These are phyloP conservation scores for Fusarium foetens DNA, from an alignment of 2,329 filamentous ascomycete genomes.

Conservation along the genomic window DNA sequence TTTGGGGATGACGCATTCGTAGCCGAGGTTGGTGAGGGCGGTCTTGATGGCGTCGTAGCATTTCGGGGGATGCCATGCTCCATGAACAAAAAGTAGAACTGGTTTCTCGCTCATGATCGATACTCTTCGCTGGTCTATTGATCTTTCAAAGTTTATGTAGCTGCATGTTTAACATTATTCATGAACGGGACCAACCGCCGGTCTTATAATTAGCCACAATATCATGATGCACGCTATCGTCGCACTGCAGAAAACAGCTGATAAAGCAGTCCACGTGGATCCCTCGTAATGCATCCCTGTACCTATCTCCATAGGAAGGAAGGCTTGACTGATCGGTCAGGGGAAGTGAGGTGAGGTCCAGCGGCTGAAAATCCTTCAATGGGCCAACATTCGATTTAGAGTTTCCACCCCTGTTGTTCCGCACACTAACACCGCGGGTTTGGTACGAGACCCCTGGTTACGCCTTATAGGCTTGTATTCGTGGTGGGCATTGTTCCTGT, in stretches of 20 bases:
- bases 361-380: neutral
- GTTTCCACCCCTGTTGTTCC: neutral
- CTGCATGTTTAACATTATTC: neutral
- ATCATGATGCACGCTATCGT: neutral
- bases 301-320: accelerated
- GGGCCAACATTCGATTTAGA: neutral
- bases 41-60: conserved; percentile 12
- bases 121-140: too few species aligned
- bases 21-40: neutral
- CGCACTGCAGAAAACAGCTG: neutral
- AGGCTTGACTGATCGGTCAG: neutral
- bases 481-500: neutral
- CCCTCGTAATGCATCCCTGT: neutral
- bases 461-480: neutral
- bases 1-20: neutral
- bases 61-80: conserved; percentile 22
- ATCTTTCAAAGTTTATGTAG: too few species aligned
- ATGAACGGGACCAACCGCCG: neutral
- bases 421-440: neutral
- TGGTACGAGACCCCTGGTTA: neutral
- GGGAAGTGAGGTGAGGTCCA: neutral
- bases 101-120: neutral
- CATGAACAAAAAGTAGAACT: conserved; percentile 14
- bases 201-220: neutral
- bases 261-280: neutral